Base-by-base conservation (phyloP, 768 basidiomycete species). In the Saitozyma sp. region DNA sequence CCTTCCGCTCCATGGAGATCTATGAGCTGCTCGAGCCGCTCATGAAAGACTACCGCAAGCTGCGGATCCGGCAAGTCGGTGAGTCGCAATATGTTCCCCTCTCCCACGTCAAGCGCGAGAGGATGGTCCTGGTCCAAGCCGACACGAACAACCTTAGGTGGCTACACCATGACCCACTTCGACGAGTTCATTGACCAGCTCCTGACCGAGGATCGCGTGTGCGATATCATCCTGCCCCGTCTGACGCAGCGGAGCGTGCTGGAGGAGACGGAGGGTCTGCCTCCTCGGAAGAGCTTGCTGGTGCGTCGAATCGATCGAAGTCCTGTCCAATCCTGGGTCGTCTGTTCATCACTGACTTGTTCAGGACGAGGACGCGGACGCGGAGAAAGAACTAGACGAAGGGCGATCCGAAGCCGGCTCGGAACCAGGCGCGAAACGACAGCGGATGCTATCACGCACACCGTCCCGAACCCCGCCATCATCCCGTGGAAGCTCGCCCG, bases 221-320 rank as follows among this genome's bases (percentile, higher is more conserved):
- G 95, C 79, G 96, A 98, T 81, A 90, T 92, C 71, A 97, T 98
- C 71, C 81, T 99, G 50, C 96, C 96, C 14, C 87, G 96, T 54
- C 80, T 97, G 64, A 85, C 87, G 9, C 92, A 90, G 81, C 85
- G 96, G 19, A 85, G 87, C 56, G 87, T 90, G 3, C 82, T 98
- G 29, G 96, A 98, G 82, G 95, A 99, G 76, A 90, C 87, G 17
- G 89, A 90, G 49, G 93, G 97, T 8, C 84, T 99, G 20, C 50
- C 51, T 16, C 51, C 59, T 19, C 10, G 59, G 37, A 62, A 63
- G 50, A 92, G 91, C 78, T 86, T 89, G 50, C 80, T 99, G n/a
- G 82, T 96, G 66, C 45, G 76, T 74, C 17, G 8, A 53, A 1
- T 9, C 20, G 9, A 3, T 17, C 20, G 9, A 9, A 39, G 37